A percentile compares a stretch with the other conserved stretches of the same genome.
Evolutionary conservation across 768 basidiomycete genomes (phyloP).

Genomic region (Hygrophorus russula): DNA sequence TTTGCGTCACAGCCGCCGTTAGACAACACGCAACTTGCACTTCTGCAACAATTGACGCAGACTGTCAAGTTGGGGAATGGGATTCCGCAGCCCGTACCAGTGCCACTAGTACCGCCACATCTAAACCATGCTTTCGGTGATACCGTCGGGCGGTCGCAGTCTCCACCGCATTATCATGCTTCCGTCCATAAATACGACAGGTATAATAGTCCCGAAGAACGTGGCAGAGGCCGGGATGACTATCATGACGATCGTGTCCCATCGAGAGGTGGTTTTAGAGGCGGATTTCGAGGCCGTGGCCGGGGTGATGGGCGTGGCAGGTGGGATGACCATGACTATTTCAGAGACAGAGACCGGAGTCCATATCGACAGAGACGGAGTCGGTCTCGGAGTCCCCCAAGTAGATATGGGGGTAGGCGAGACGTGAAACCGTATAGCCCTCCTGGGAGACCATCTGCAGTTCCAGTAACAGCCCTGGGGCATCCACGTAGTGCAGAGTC

Average conservation of each 20-base stretch:
- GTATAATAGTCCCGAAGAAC: conserved; percentile 35
- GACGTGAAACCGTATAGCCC: conserved; percentile 51
- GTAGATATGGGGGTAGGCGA: conserved; percentile 40
- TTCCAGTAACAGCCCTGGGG: conserved; percentile 15
- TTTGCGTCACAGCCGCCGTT: conserved; percentile 24
- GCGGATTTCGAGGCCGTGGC: conserved; percentile 48
- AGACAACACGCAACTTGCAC: conserved; percentile 50
- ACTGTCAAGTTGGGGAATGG: conserved; percentile 34
- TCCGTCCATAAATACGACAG: conserved; percentile 30
- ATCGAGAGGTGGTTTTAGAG: conserved; percentile 43
- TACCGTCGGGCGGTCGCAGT: conserved; percentile 16
- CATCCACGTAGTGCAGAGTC: conserved; percentile 16
- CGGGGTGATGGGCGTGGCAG: conserved; percentile 36
- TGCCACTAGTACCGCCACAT: conserved; percentile 20
- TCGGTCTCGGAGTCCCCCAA: conserved; percentile 66
- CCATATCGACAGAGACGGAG: conserved; percentile 40
- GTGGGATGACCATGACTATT: conserved; percentile 52
- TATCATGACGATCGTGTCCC: conserved; percentile 34
- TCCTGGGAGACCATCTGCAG: conserved; percentile 32
- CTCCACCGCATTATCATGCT: conserved; percentile 25
- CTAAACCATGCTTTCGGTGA: conserved; percentile 12
- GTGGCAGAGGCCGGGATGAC: conserved; percentile 21
- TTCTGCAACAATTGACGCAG: conserved; percentile 69
- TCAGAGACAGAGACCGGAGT: conserved; percentile 30
- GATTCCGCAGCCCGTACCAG: conserved; percentile 18